phyloP scores from a whole-genome alignment of 371 early-diverging fungal genomes.

The Thermomucor indicae-seudaticae region DNA sequence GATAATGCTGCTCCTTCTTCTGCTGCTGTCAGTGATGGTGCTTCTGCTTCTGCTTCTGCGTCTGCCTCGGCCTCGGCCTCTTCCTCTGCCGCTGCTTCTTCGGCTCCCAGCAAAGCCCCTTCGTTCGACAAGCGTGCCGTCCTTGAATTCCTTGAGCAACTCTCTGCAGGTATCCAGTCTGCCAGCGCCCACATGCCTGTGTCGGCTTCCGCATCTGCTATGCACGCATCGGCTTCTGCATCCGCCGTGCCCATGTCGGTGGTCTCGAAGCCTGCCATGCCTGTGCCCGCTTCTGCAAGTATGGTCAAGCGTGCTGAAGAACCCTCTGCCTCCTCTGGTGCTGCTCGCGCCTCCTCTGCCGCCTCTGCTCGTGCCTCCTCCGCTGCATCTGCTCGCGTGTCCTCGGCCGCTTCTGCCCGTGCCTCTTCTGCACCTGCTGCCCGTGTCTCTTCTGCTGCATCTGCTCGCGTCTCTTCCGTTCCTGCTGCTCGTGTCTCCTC shows the following conservation, averaged over 20 bases:
- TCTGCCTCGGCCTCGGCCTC: background rate
- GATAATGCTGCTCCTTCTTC: no score
- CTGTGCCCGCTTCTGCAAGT: background rate
- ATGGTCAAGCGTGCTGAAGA: background rate
- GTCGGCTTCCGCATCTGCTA: background rate
- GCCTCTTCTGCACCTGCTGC: background rate
- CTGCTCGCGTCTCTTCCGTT: background rate
- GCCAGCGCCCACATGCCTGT: background rate
- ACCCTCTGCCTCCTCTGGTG: background rate
- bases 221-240: background rate
- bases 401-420: background rate
- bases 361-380: background rate
- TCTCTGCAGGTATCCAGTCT: background rate
- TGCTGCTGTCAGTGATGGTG: background rate
- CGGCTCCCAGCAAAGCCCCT: background rate
- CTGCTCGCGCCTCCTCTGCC: background rate
- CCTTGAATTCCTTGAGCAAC: background rate
- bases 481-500: background rate
- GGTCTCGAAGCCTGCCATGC: background rate
- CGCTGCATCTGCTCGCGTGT: background rate
- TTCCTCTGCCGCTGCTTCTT: background rate
- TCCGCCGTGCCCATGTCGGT: background rate
- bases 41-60: background rate
- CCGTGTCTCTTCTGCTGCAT: background rate
- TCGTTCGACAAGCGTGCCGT: background rate